Percentiles rank a stretch among this genome's conserved stretches.
Evolutionary conservation across 495 filamentous ascomycete genomes (phyloP).

Genomic region (Tetracladium setigerum): DNA sequence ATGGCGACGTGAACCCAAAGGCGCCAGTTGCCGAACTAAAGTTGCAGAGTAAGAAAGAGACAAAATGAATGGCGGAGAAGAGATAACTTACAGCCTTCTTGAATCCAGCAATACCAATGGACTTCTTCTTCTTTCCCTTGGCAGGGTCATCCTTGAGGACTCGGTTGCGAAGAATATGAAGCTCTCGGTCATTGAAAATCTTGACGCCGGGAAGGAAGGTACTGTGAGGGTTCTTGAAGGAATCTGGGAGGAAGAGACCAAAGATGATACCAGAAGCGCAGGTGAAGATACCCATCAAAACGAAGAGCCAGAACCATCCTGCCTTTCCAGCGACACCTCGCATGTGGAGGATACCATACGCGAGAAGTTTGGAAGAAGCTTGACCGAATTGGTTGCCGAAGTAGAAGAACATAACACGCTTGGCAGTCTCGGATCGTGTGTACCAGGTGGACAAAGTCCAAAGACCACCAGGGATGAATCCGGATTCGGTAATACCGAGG

Average conservation of each 20-base stretch:
- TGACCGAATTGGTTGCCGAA: conserved; percentile 34
- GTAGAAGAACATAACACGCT: conserved; percentile 85
- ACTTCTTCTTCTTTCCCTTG: neutral
- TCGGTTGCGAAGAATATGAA: neutral
- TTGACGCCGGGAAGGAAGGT: neutral
- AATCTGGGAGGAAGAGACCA: neutral
- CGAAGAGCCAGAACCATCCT: conserved; percentile 57
- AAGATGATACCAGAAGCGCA: neutral
- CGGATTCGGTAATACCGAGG: conserved; percentile 76
- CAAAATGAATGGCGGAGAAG: conserved; percentile 26
- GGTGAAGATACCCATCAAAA: conserved; percentile 19
- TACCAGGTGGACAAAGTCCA: conserved; percentile 59
- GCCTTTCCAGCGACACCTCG: conserved; percentile 35
- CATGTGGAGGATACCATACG: conserved; percentile 41
- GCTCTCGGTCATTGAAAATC: neutral
- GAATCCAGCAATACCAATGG: conserved; percentile 11
- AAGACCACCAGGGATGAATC: conserved; percentile 78
- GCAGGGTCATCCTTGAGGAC: neutral
- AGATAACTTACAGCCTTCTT: conserved; percentile 27
- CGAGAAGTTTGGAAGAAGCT: conserved; percentile 45
- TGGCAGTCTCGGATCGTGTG: conserved; percentile 72
- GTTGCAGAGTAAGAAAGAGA: conserved; percentile 48
- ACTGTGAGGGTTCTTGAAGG: conserved; percentile 10
- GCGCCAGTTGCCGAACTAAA: conserved; percentile 34
- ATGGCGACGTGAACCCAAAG: conserved; percentile 36